A percentile compares a stretch with the other conserved stretches of the same genome.
These are phyloP conservation scores for Quercus wislizeni DNA, from an alignment of 306 rosid species.

Conservation along the genomic window DNA sequence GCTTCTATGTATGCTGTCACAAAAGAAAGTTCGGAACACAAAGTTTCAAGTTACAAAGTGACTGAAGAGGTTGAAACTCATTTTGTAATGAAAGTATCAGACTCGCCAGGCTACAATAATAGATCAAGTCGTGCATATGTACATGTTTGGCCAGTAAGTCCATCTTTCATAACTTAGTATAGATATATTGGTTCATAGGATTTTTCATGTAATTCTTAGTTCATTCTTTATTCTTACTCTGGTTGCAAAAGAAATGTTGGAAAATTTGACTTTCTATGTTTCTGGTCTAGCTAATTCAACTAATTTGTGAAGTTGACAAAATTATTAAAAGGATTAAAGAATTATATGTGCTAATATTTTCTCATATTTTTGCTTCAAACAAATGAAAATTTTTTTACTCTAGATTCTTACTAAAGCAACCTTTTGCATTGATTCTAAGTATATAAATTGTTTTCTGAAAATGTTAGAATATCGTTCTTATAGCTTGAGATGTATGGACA, in stretches of 20 bases:
- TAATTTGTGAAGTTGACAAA: no score
- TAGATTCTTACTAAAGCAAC: no score
- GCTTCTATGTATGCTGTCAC: conserved; percentile 48
- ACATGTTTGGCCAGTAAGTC: conserved; percentile 85
- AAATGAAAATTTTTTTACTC: no score
- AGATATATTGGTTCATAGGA: neutral
- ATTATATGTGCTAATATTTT: no score
- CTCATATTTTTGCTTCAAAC: no score
- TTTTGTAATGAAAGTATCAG: conserved; percentile 36
- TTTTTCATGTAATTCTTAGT: neutral
- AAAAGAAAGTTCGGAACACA: conserved; percentile 49
- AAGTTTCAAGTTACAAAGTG: conserved; percentile 30
- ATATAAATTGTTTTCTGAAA: no score
- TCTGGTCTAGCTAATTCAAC: no score
- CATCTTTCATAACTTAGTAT: neutral
- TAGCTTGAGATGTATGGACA: conserved; percentile 24
- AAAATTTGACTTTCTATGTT: no score
- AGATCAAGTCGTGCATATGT: conserved; percentile 49
- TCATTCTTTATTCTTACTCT: no score
- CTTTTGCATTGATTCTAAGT: no score
- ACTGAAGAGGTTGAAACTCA: conserved; percentile 15
- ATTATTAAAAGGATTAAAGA: no score
- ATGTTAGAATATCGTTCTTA: neutral
- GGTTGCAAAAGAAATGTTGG: no score
- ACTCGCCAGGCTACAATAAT: conserved; percentile 59